Base-by-base conservation (phyloP, 768 basidiomycete genomes). In the Serendipita sp. region DNA sequence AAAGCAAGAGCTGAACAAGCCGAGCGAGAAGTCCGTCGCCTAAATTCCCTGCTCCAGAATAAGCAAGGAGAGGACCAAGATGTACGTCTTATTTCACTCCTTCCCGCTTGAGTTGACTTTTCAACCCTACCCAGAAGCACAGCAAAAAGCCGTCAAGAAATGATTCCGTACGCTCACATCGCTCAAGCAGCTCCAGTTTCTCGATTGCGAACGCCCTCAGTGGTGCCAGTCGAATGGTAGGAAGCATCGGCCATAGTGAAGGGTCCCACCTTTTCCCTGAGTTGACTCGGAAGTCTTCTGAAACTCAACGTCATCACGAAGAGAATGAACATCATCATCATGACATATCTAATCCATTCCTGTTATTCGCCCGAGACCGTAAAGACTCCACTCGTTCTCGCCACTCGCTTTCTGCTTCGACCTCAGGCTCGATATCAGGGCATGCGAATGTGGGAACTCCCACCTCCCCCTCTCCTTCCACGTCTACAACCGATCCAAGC, bases 321-420 rank as follows among this genome's bases (percentile, higher is more conserved):
- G 27, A 60, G 27, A 10, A 60, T 34, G 36, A 37, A 4, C 16
- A 60, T 8, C 55, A 60, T 18, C 55, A 60, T 37, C 55, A 60
- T 33, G 55, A 60, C 31, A 60, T 60, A 4, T 60, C 55, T 10
- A 60, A 60, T 60, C 55, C 55, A 33, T 60, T 60, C 55, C 33
- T 60, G 4, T 29, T 60, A 8, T 60, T 60, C 33, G 55, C 55
- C n/a, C 11, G 55, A 11, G 36, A 37, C 34, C 55, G 55, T 11
- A 60, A 31, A 10, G 55, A 60, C 18, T 60, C 55, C 16, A 60
- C 36, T 34, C 18, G 33, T 8, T 60, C 55, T 31, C 55, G 55
- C 10, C 55, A 34, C 33, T 60, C 55, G 27, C 16, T 60, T 34
- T 60, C 55, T 8, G 29, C n/a, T 8, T 60, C 55, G 11, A 52